Base-by-base conservation (phyloP, 805 yeast species). In the Saturnispora galanensis region DNA sequence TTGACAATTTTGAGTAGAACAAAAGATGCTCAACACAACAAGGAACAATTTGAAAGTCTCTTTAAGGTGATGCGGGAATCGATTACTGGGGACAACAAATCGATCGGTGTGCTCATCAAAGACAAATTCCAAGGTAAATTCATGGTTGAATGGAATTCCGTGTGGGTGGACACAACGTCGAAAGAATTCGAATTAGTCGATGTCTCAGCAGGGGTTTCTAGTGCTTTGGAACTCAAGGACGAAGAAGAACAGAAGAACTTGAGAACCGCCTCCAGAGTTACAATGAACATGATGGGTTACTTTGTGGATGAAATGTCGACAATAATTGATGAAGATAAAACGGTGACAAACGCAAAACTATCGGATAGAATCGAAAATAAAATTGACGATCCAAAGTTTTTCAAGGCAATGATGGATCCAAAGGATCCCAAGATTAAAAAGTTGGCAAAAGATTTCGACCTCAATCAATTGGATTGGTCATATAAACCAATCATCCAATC, bases 401-500 rank as follows among this genome's bases (percentile, higher is more conserved):
- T 81, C 60, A 71, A 71, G 46, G 61, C 64, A 35, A 70, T 70
- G 62, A 69, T 69, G 11, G 65, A 67, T 3, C 57, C 65, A 45
- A 77, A 76, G 33, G 42, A 21, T 21, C 26, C 26, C 6, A 21
- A 58, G 17, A 59, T 76, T 55, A 76, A 79, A 55, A 73, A 74
- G 51, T 59, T 77, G 39, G 81, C 83, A 38, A 67, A 74, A 31
- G 90, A 83, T 44, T 82, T 88, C 49, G 95, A 87, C 56, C 68
- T 81, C 5, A 78, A 76, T 49, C 75, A 78, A 50, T 66, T 90
- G 16, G 97, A 90, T 60, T 90, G 97, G 96, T 84, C 95, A 52
- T 87, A 85, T 62, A 78, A 88, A 45, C 97, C 97, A 28, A 84
- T 88, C 42, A 74, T 88, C 43, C 95, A 87, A 66, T 82, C 94